Evolutionary conservation across 2,329 filamentous ascomycete genomes (phyloP), one percentile per base, ranked within the genome.

Genomic region (Fusarium setosum): DNA sequence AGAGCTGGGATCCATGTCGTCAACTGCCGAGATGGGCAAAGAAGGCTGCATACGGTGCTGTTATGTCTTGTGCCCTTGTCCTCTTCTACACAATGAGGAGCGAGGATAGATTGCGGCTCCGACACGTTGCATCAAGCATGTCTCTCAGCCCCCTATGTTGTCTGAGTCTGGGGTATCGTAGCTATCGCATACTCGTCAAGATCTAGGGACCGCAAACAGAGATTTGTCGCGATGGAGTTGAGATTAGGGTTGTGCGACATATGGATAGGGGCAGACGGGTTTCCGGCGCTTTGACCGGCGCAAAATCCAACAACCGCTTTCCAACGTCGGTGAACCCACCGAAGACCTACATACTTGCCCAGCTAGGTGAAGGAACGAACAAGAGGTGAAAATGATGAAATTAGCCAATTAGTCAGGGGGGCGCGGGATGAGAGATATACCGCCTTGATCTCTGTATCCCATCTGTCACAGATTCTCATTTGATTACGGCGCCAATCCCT

Each of bases 401-500:
- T 49, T 35, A n/a, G 41, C 4, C 20, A 57, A 51, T 56, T 53
- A 48, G 50, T 44, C 41, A 53, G 24, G 32, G 29, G 45, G 53
- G 37, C 31, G 41, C n/a, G 50, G 57, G 47, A 56, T 59, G 38
- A 48, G 32, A 63, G 66, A 70, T 63, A 67, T 38, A 57, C 49
- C 6, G 9, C 21, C 34, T 35, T 49, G 17, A 26, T 38, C 49
- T 55, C 50, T 29, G n/a, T 29, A 12, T 8, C 12, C 26, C 26
- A 29, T 29, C 26, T 59, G 56, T 61, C 64, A 65, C 41, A 34
- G 47, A 61, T 60, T 70, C 54, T 40, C 52, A 72, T 67, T 64
- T 47, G 40, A 65, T 68, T 69, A 65, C 67, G 44, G 31, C 51
- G 37, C 9, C 31, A 59, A 59, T 61, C 42, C 20, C 35, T 38